Conservation (phyloP, 768 basidiomycete genomes). For the Polyporus arcularius region DNA sequence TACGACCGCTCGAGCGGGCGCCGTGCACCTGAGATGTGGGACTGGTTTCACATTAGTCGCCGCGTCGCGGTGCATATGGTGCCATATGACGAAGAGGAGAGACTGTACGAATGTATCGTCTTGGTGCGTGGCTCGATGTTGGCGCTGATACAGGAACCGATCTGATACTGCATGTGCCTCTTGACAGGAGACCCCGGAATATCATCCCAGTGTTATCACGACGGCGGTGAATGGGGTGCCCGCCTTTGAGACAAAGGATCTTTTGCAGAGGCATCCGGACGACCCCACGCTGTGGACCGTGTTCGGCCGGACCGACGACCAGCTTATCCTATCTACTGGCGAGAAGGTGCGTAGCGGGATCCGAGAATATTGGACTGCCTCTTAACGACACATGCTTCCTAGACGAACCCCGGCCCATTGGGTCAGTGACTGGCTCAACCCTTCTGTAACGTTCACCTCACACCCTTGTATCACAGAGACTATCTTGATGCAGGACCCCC, state of each 20-base stretch:
- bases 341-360: conserved; percentile 26
- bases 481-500: conserved; percentile 32
- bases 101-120: conserved; percentile 38
- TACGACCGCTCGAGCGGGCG: background rate
- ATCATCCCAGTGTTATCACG: conserved; percentile 15
- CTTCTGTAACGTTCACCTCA: background rate
- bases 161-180: background rate
- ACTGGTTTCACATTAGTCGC: conserved; percentile 34
- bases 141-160: background rate
- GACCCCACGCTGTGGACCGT: conserved; percentile 30
- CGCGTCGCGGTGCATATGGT: conserved; percentile 29
- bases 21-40: conserved; percentile 32
- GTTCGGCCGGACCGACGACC: conserved; percentile 9
- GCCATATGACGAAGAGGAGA: conserved; percentile 33
- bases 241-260: conserved; percentile 24
- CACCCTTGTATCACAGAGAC: conserved; percentile 18
- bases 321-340: conserved; percentile 11
- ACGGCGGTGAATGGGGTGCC: conserved; percentile 1
- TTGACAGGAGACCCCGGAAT: conserved; percentile 10
- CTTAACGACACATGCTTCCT: background rate
- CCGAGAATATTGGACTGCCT: background rate
- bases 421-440: conserved; percentile 18
- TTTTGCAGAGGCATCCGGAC: conserved; percentile 21
- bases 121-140: conserved; percentile 31
- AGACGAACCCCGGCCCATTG: background rate